A percentile compares a stretch with the other conserved stretches of the same genome.
Evolutionary conservation across 805 yeast species (phyloP).

Genomic region (Komagataella phaffii): DNA sequence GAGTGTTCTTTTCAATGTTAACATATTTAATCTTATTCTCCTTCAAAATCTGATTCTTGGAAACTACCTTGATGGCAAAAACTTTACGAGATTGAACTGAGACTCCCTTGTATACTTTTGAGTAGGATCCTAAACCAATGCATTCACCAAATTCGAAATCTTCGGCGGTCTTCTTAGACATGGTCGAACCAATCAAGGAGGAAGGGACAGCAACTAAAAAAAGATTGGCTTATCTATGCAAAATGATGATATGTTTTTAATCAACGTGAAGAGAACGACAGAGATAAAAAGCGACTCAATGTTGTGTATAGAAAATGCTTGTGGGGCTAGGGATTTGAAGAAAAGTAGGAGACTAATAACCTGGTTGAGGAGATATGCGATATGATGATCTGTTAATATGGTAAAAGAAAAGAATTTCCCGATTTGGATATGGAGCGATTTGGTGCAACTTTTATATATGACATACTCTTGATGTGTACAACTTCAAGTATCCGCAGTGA

Average conservation of each 20-base stretch:
- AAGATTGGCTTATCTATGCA: neutral
- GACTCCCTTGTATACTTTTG: slow-evolving; percentile 81
- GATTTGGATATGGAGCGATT: neutral
- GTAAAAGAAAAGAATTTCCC: neutral
- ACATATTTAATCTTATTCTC: slow-evolving; percentile 94
- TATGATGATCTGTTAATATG: neutral
- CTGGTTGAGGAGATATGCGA: neutral
- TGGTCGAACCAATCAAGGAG: slow-evolving; percentile 2
- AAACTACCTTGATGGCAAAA: slow-evolving; percentile 84
- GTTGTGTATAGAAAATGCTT: neutral
- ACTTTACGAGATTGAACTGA: slow-evolving; percentile 63
- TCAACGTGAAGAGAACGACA: neutral
- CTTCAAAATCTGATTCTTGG: slow-evolving; percentile 84
- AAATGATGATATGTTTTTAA: neutral
- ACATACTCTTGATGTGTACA: neutral
- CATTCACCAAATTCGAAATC: slow-evolving; percentile 85
- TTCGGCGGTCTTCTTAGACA: slow-evolving; percentile 42
- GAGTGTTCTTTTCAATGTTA: slow-evolving; percentile 83
- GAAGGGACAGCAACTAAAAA: neutral
- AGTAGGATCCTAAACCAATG: slow-evolving; percentile 92
- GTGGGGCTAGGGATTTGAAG: neutral
- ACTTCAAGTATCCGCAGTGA: neutral
- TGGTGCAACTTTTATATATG: neutral
- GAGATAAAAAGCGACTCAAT: neutral
- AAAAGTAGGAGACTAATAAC: neutral